Evolutionary conservation across 441 rosid species (phyloP).

Genomic region (Eugenia klotzschiana): DNA sequence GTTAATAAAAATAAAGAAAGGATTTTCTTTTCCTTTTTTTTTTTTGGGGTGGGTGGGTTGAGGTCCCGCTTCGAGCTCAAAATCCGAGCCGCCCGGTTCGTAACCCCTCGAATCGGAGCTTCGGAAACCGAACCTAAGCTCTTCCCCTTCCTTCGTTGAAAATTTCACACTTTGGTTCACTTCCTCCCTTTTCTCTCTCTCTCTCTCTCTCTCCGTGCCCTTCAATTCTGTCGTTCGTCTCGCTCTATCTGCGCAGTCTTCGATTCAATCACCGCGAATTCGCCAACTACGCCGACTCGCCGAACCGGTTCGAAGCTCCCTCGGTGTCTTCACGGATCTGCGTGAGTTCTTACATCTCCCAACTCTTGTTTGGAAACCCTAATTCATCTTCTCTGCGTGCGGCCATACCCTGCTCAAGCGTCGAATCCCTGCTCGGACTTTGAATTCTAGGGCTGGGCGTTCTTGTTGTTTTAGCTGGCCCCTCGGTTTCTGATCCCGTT

Average conservation of each 20-base stretch:
- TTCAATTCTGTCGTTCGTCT: slow-evolving; percentile 6
- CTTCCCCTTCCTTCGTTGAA: slow-evolving; percentile 53
- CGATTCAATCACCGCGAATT: slow-evolving; percentile 32
- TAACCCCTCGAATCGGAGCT: not conserved
- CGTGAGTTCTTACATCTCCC: slow-evolving; percentile 19
- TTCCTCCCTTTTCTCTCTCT: slow-evolving; percentile 35
- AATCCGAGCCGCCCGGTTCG: not conserved
- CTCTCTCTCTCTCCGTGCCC: slow-evolving; percentile 30
- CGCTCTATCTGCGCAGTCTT: slow-evolving; percentile 2
- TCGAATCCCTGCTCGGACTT: slow-evolving; percentile 7
- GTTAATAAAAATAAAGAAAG: not conserved
- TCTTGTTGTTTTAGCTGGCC: not conserved
- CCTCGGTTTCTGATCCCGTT: not conserved
- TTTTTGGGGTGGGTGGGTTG: not conserved
- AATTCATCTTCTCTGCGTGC: slow-evolving; percentile 5
- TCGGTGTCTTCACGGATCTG: slow-evolving; percentile 7
- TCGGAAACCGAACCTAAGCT: slow-evolving; percentile 14
- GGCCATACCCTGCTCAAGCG: not conserved
- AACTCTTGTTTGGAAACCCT: slow-evolving; percentile 26
- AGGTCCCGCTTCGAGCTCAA: not conserved
- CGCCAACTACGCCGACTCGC: slow-evolving; percentile 3
- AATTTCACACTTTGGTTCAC: slow-evolving; percentile 22
- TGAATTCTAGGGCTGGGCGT: not conserved
- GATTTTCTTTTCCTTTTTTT: not conserved
- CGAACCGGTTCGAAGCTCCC: slow-evolving; percentile 23